phyloP scores from a whole-genome alignment of 371 early-diverging fungal genomes.

The Cokeromyces recurvatus region DNA sequence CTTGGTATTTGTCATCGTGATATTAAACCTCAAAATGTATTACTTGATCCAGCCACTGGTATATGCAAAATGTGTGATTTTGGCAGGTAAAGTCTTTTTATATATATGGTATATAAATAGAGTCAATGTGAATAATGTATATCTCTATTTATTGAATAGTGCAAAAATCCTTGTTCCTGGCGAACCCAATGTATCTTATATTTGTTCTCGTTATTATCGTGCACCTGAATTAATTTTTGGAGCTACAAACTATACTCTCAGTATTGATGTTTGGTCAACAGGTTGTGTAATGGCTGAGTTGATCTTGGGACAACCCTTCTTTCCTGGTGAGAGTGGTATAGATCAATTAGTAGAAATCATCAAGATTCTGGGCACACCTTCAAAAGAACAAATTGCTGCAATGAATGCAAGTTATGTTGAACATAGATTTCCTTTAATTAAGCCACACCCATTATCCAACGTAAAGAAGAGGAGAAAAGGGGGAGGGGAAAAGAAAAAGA shows the following conservation, averaged over 20 bases:
- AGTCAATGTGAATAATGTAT: too few relatives aligned
- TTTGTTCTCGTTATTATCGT: conserved; percentile 98
- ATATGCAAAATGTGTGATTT: conserved; percentile 98
- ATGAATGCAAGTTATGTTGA: conserved; percentile 98
- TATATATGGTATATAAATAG: too few relatives aligned
- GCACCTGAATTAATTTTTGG: conserved; percentile 98
- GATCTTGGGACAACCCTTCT: conserved; percentile 93
- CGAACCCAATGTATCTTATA: conserved; percentile 97
- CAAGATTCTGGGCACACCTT: conserved; percentile 98
- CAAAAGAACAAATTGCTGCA: conserved; percentile 88
- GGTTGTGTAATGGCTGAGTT: conserved; percentile 99
- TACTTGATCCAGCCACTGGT: conserved; percentile 72
- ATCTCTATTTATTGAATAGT: conserved; percentile 36
- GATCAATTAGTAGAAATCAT: conserved; percentile 99
- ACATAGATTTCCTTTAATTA: conserved; percentile 97
- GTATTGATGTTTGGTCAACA: conserved; percentile 96
- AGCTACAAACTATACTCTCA: conserved; percentile 90
- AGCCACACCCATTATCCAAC: conserved; percentile 85
- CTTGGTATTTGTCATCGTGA: conserved; percentile 64
- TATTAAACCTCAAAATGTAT: conserved; percentile 71
- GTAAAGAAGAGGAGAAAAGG: too few relatives aligned
- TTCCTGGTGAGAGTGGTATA: conserved; percentile 99
- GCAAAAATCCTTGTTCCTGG: conserved; percentile 95
- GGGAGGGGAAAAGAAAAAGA: too few relatives aligned
- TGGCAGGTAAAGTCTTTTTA: conserved; percentile 61